Base-by-base conservation (phyloP, 306 rosid genomes). In the apple (Malus domestica) region DNA sequence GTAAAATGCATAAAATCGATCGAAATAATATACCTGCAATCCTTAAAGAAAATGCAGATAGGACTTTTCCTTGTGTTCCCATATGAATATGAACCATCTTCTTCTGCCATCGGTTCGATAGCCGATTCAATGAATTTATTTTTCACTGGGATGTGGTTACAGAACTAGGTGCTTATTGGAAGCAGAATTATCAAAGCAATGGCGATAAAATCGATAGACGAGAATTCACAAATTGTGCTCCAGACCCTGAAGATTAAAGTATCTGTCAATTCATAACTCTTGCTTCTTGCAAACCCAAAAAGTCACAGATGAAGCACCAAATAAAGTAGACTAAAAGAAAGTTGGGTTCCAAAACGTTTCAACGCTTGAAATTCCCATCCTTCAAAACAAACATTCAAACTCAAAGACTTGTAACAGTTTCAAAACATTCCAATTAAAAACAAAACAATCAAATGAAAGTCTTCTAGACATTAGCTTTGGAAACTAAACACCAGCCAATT, bases 31-130 rank as follows among this genome's bases (percentile, higher is more conserved):
- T 84, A 91, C 98, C 97, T 86, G 66, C 80, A 81, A 80, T 89
- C 89, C 85, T 91, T 87, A 61, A 91, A 93, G 82, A 91, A 89
- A 78, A 83, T 74, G 74, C 67, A 80, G 35, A 85, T 30, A 55
- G 95, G 90, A 30, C 80, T 70, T 72, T 74, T 91, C 80, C 81
- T 79, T 84, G 79, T 79, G 68, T 87, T 89, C 61, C 81, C 83
- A 27, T 64, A 61, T 33, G 88, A 59, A 87, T 75, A 83, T 51
- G 81, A 52, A 54, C 29, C 62, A 57, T 57, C 76, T 62, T 75
- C 87, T 84, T 85, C 87, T 59, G 88, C 81, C 97, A 91, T 86
- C 33, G 76, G 45, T 62, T 66, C 25, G 62, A 79, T 74, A 57
- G 78, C 71, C 49, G 70, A 74, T 67, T 73, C 60, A 69, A 71